Evolutionary conservation across 768 basidiomycete species (phyloP).

Genomic region (Hygrocybe coccinea): DNA sequence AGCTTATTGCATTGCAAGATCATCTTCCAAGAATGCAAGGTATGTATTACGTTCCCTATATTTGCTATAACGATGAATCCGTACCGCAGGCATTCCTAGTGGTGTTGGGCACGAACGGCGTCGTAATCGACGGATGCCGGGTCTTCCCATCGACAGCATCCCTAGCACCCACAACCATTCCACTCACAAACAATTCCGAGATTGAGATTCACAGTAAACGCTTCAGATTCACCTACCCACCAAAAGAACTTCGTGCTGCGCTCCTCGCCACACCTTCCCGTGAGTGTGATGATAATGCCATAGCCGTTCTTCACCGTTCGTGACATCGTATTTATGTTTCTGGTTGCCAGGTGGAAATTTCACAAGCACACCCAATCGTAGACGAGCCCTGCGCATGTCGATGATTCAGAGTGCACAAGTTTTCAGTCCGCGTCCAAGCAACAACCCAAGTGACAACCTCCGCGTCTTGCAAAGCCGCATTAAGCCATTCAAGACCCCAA

Average conservation of each 20-base stretch:
- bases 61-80: too few relatives aligned
- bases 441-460: constrained; percentile 58
- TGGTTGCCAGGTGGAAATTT: not conserved
- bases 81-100: constrained; percentile 56
- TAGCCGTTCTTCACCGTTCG: not conserved
- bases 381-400: constrained; percentile 52
- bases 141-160: constrained; percentile 44
- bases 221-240: constrained; percentile 71
- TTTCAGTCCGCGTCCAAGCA: constrained; percentile 59
- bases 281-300: constrained; percentile 25
- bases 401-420: constrained; percentile 75
- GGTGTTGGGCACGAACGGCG: constrained; percentile 54
- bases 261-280: constrained; percentile 49
- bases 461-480: constrained; percentile 55
- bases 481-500: constrained; percentile 18
- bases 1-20: constrained; percentile 63
- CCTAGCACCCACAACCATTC: constrained; percentile 45
- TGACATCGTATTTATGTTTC: not conserved
- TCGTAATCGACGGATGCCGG: constrained; percentile 57
- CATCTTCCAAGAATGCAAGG: constrained; percentile 63
- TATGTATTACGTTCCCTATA: constrained; percentile 15
- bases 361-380: constrained; percentile 34
- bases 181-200: constrained; percentile 59
- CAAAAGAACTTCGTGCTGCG: constrained; percentile 58
- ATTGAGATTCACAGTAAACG: constrained; percentile 65